phyloP scores from a whole-genome alignment of 1,284 basidiomycete genomes.

The Exsudoporus floridanus region DNA sequence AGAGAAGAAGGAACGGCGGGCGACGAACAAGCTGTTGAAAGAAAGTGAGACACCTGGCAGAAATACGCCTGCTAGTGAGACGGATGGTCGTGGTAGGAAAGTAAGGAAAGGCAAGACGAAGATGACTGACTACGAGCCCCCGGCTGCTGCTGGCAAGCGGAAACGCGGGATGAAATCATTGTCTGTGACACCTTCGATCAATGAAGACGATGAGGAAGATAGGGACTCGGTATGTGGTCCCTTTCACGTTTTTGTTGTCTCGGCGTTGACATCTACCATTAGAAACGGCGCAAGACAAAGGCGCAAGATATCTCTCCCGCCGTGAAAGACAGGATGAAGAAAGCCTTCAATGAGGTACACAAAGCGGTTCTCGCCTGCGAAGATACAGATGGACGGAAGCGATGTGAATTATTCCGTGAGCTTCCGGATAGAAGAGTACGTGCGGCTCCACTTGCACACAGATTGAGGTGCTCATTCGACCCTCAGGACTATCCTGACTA shows the following conservation, averaged over 20 bases:
- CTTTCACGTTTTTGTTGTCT: background rate
- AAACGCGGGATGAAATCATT: slow-evolving; percentile 72
- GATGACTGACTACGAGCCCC: slow-evolving; percentile 49
- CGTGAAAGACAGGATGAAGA: slow-evolving; percentile 78
- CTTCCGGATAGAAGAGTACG: slow-evolving; percentile 70
- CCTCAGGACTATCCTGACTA: slow-evolving; percentile 87
- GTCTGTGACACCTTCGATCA: slow-evolving; percentile 73
- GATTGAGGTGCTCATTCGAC: background rate
- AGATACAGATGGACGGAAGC: slow-evolving; percentile 71
- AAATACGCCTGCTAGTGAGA: slow-evolving; percentile 63
- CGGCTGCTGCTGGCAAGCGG: slow-evolving; percentile 56
- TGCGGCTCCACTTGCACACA: background rate
- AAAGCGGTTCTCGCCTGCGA: slow-evolving; percentile 77
- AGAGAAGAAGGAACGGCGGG: slow-evolving; percentile 62
- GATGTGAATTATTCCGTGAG: slow-evolving; percentile 83
- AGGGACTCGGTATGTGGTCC: slow-evolving; percentile 56
- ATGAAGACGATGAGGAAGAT: slow-evolving; percentile 69
- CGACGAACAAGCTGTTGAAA: slow-evolving; percentile 50
- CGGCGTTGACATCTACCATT: slow-evolving; percentile 1
- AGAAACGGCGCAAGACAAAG: slow-evolving; percentile 81
- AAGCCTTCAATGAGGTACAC: slow-evolving; percentile 79
- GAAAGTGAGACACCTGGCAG: slow-evolving; percentile 54
- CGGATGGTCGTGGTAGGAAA: slow-evolving; percentile 59
- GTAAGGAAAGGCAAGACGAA: slow-evolving; percentile 68
- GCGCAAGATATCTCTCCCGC: slow-evolving; percentile 51